phyloP scores from a whole-genome alignment of 495 filamentous ascomycete genomes.

The Aspergillus hancockii region DNA sequence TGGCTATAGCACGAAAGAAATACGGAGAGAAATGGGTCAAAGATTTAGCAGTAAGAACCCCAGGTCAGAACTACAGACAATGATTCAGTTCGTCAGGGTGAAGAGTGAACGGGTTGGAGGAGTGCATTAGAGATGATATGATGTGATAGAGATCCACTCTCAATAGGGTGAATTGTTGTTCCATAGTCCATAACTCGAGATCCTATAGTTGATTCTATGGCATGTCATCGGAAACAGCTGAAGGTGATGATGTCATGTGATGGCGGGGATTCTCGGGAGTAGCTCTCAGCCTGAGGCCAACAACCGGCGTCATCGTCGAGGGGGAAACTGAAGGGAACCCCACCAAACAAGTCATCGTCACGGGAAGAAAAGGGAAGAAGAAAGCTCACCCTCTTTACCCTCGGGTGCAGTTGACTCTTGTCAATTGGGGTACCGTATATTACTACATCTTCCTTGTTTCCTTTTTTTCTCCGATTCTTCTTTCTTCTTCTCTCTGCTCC shows the following conservation, averaged over 20 bases:
- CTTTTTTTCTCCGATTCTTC: constrained; percentile 15
- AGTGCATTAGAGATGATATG: background rate
- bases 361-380: constrained; percentile 2
- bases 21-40: constrained; percentile 36
- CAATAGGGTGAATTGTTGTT: background rate
- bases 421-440: background rate
- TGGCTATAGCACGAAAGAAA: constrained; percentile 40
- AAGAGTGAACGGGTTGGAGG: background rate
- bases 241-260: constrained; percentile 30
- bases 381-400: constrained; percentile 13
- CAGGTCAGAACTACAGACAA: background rate
- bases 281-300: constrained; percentile 18
- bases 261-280: constrained; percentile 28
- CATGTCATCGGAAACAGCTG: background rate
- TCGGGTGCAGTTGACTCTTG: constrained; percentile 18
- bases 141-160: background rate
- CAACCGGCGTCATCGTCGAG: constrained; percentile 19
- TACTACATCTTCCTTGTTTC: background rate
- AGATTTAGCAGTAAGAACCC: constrained; percentile 19
- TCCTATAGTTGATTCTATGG: background rate
- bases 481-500: constrained; percentile 7
- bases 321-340: constrained; percentile 13
- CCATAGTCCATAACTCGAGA: background rate
- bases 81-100: background rate
- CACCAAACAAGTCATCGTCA: constrained; percentile 18